Conservation (phyloP, 2,329 filamentous ascomycete species). For the Didymella sp. region DNA sequence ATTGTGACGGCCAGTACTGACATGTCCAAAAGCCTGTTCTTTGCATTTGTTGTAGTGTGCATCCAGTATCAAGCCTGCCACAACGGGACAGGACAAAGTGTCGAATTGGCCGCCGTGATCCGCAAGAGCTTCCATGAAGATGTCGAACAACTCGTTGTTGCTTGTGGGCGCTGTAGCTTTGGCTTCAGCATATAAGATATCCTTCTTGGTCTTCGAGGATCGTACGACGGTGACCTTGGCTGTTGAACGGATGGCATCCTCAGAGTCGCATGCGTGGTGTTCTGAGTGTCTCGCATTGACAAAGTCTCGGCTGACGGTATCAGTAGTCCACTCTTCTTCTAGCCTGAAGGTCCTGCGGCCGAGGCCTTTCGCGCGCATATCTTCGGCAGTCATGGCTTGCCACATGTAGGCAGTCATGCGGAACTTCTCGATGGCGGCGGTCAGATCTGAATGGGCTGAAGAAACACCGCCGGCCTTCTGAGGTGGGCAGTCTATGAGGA, state of each 20-base stretch:
- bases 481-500: conserved; percentile 42
- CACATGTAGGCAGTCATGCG: conserved; percentile 48
- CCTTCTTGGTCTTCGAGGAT: conserved; percentile 32
- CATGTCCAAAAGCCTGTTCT: conserved; percentile 33
- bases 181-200: conserved; percentile 25
- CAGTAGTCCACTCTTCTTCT: conserved; percentile 41
- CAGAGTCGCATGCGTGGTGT: conserved; percentile 12
- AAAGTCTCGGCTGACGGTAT: conserved; percentile 36
- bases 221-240: conserved; percentile 39
- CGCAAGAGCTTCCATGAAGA: conserved; percentile 36
- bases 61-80: conserved; percentile 44
- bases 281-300: conserved; percentile 21
- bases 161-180: background rate
- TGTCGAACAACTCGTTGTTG: conserved; percentile 26
- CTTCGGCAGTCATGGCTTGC: conserved; percentile 47
- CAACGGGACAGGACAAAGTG: conserved; percentile 31
- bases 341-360: conserved; percentile 40
- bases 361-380: conserved; percentile 35
- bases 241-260: conserved; percentile 33
- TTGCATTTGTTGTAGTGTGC: conserved; percentile 34
- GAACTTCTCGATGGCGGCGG: conserved; percentile 43
- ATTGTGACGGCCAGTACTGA: conserved; percentile 37
- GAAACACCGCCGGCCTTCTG: conserved; percentile 33
- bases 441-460: conserved; percentile 37
- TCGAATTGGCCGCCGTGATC: conserved; percentile 35